Evolutionary conservation across 129 eudicot genomes (phyloP).

Genomic region (Flaveria ramosissima): DNA sequence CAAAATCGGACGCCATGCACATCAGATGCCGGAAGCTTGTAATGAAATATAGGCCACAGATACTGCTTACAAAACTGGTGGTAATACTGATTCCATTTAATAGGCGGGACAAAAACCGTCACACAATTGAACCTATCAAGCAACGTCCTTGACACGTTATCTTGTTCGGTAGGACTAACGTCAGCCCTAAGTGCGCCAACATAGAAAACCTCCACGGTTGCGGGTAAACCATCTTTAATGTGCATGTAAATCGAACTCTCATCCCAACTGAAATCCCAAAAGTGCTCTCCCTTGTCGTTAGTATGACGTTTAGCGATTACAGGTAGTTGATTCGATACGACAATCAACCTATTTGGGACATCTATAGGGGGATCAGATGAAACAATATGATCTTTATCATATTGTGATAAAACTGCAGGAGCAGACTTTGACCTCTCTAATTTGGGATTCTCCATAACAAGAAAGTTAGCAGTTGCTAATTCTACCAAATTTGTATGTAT

Average conservation of each 20-base stretch:
- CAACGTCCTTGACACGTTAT: slow-evolving; percentile 35
- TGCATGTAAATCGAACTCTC: slow-evolving; percentile 41
- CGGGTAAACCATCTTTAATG: slow-evolving; percentile 45
- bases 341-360: slow-evolving; percentile 36
- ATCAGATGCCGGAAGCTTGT: slow-evolving; percentile 41
- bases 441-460: slow-evolving; percentile 39
- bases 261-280: slow-evolving; percentile 51
- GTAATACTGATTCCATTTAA: slow-evolving; percentile 31
- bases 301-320: slow-evolving; percentile 33
- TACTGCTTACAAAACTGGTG: slow-evolving; percentile 47
- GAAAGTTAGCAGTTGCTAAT: slow-evolving; percentile 44
- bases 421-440: slow-evolving; percentile 39
- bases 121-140: slow-evolving; percentile 47
- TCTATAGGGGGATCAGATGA: slow-evolving; percentile 40
- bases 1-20: slow-evolving; percentile 37
- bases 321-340: slow-evolving; percentile 48
- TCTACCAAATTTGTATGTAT: slow-evolving; percentile 41
- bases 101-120: slow-evolving; percentile 40
- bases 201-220: slow-evolving; percentile 41
- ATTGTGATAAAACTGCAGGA: slow-evolving; percentile 38
- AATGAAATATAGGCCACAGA: slow-evolving; percentile 51
- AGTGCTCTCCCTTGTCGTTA: slow-evolving; percentile 28
- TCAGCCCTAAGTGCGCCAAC: slow-evolving; percentile 48
- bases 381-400: slow-evolving; percentile 45
- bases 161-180: slow-evolving; percentile 37